These are phyloP conservation scores for Nicotiana tabacum DNA, from an alignment of 257 asterid genomes.

Conservation along the genomic window DNA sequence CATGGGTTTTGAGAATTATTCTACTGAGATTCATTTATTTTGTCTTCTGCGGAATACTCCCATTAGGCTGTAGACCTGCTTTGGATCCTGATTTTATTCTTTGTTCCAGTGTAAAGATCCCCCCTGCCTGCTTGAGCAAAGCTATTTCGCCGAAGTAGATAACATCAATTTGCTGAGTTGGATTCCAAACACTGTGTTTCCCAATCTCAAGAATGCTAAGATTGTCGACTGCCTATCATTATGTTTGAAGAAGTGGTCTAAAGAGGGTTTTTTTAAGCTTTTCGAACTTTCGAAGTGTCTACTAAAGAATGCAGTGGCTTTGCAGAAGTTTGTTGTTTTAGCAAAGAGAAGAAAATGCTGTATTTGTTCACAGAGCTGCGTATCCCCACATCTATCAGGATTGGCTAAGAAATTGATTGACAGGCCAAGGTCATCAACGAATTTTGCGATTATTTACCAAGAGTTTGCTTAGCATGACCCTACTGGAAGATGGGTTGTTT, in stretches of 20 bases:
- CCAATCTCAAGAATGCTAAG: neutral
- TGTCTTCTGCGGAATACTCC: neutral
- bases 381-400: neutral
- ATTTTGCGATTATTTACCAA: neutral
- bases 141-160: neutral
- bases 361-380: neutral
- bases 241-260: neutral
- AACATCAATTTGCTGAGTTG: neutral
- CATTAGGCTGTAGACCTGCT: neutral
- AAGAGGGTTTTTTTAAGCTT: neutral
- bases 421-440: neutral
- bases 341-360: neutral
- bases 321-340: neutral
- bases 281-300: neutral
- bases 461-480: neutral
- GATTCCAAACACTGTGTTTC: neutral
- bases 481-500: neutral
- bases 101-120: neutral
- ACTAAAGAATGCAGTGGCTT: neutral
- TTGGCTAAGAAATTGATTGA: neutral
- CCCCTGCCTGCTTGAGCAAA: neutral
- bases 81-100: neutral
- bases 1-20: neutral
- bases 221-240: neutral
- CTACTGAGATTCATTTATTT: neutral